Evolutionary conservation across 2,329 filamentous ascomycete species (phyloP).

Genomic region (Bipolaris bicolor): DNA sequence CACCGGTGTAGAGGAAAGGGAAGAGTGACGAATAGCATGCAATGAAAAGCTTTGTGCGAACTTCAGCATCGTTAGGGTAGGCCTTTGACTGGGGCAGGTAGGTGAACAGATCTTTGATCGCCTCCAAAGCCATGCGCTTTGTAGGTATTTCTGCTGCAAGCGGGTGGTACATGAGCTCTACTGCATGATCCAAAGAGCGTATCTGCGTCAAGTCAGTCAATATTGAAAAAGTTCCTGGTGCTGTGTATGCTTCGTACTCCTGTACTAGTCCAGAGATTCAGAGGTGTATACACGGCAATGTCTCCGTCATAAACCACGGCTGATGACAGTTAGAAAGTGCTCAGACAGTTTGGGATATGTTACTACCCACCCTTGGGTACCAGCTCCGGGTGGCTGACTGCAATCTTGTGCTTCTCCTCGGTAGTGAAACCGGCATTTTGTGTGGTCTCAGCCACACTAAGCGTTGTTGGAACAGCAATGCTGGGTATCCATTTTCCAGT

Average conservation of each 20-base stretch:
- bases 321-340: slow-evolving; percentile 33
- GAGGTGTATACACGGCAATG: slow-evolving; percentile 59
- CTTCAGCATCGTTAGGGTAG: slow-evolving; percentile 55
- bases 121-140: slow-evolving; percentile 54
- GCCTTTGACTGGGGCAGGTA: slow-evolving; percentile 58
- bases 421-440: slow-evolving; percentile 60
- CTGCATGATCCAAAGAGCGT: slow-evolving; percentile 61
- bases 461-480: slow-evolving; percentile 48
- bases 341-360: not conserved
- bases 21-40: slow-evolving; percentile 59
- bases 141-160: slow-evolving; percentile 58
- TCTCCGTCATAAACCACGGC: slow-evolving; percentile 61
- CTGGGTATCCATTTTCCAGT: slow-evolving; percentile 48
- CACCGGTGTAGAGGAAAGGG: slow-evolving; percentile 57
- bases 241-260: slow-evolving; percentile 41
- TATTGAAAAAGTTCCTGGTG: not conserved
- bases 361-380: slow-evolving; percentile 44
- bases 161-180: slow-evolving; percentile 62
- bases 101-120: slow-evolving; percentile 59
- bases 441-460: slow-evolving; percentile 62
- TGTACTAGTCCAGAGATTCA: slow-evolving; percentile 59
- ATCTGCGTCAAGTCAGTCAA: slow-evolving; percentile 40
- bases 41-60: slow-evolving; percentile 59
- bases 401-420: slow-evolving; percentile 58
- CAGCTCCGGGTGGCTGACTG: slow-evolving; percentile 54